A percentile compares a stretch with the other conserved stretches of the same genome.
phyloP scores from a whole-genome alignment of 352 stramenopile genomes.

The Pythium insidiosum region DNA sequence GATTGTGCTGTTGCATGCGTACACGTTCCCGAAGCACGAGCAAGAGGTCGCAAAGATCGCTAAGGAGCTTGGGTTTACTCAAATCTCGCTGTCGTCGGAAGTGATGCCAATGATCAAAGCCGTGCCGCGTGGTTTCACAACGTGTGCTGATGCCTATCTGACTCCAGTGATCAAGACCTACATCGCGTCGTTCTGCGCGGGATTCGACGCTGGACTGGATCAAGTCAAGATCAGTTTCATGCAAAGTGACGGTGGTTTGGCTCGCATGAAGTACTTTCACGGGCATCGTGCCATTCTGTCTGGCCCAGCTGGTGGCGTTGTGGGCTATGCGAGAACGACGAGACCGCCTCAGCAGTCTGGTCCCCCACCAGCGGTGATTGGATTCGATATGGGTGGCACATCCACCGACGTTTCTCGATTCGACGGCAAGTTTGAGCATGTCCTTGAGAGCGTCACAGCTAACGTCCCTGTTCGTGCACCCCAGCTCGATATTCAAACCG shows the following conservation, averaged over 20 bases:
- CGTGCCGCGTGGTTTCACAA: conserved; percentile 95
- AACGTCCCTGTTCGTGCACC: conserved; percentile 96
- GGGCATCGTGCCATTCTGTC: conserved; percentile 92
- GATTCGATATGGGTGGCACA: conserved; percentile 99
- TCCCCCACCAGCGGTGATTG: conserved; percentile 78
- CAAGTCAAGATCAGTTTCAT: conserved; percentile 96
- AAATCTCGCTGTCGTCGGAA: conserved; percentile 86
- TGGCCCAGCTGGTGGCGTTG: conserved; percentile 90
- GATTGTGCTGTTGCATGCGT: conserved; percentile 94
- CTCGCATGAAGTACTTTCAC: conserved; percentile 91
- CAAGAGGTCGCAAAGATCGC: conserved; percentile 85
- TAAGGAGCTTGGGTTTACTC: conserved; percentile 89
- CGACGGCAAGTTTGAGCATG: conserved; percentile 94
- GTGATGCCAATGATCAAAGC: conserved; percentile 99
- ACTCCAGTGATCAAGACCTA: conserved; percentile 98
- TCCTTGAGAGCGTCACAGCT: conserved; percentile 97
- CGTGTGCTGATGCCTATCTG: conserved; percentile 96
- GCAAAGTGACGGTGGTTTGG: conserved; percentile 98
- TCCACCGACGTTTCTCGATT: conserved; percentile 97
- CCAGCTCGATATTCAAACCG: conserved; percentile 99
- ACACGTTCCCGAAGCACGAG: conserved; percentile 95
- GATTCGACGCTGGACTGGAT: conserved; percentile 91
- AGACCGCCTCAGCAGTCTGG: conserved; percentile 27
- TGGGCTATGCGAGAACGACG: conserved; percentile 96
- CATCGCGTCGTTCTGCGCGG: conserved; percentile 92